Base-by-base conservation (phyloP, 805 yeast species). In the Maudiozyma barnettii region DNA sequence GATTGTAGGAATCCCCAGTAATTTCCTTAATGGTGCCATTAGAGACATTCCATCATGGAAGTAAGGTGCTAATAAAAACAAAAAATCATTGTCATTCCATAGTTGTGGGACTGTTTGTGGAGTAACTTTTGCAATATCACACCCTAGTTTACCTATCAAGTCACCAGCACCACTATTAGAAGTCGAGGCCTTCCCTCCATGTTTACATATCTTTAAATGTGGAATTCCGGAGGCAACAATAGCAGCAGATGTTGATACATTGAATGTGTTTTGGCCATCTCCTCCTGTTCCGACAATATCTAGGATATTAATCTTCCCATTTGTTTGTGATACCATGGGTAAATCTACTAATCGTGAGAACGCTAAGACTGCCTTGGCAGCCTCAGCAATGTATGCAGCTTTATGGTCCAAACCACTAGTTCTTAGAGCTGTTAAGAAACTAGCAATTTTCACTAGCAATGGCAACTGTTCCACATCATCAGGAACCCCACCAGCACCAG, bases 271-370 rank as follows among this genome's bases (percentile, higher is more conserved):
- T 61, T 93, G 96, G 1, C 96, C 96, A 62, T 93, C 99, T 14
- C 99, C 99, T 23, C 99, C 99, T 0, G 99, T 93, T 1, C 99
- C 99, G 5, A 93, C 99, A 29, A 93, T 86, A 64, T 93, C 99
- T 22, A 62, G 16, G 50, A 44, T 26, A 19, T 45, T n/a, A 16
- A 29, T 12, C 39, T 36, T 22, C 42, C 44, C 8, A 30, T 30
- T 31, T 30, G 37, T 18, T 19, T 29, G 36, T 21, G 26, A 1
- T 3, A 20, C 36, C 13, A 14, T 83, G 7, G 66, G 57, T 2
- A 72, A 62, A 9, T 73, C 68, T n/a, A 87, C 76, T 1, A 70
- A 54, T 43, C 74, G 75, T 6, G 93, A 80, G 55, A 75, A 82
- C 55, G 78, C 77, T 50, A 85, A 68, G 22, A 91, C 77, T 1